These are phyloP conservation scores for Pseudogymnoascus sp. DNA, from an alignment of 2,329 filamentous ascomycete species.

Conservation along the genomic window DNA sequence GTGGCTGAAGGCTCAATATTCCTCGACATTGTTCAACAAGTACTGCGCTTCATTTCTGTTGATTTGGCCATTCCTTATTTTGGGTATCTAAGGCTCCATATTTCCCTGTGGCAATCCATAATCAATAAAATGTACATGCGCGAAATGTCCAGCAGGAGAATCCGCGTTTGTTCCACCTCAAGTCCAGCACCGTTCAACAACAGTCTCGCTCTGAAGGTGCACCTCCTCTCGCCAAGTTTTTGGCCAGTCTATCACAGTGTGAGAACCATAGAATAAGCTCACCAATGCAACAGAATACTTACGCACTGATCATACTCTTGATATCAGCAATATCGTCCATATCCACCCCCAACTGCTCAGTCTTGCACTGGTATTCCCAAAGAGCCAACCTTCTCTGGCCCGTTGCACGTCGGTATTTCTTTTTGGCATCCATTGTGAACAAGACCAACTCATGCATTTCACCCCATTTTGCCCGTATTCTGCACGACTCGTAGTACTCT, in stretches of 20 bases:
- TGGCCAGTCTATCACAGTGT: not conserved
- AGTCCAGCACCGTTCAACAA: too few relatives aligned
- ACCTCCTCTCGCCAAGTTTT: not conserved
- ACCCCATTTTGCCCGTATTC: not conserved
- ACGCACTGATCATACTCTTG: not conserved
- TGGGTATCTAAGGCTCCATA: not conserved
- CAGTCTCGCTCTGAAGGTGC: not conserved
- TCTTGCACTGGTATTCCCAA: constrained; percentile 2
- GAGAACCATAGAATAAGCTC: not conserved
- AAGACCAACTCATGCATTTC: not conserved
- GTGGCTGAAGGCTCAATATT: too few relatives aligned
- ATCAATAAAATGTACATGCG: not conserved
- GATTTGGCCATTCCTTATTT: not conserved
- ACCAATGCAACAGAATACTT: not conserved
- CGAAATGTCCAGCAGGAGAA: not conserved
- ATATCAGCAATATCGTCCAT: constrained; percentile 3
- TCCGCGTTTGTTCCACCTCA: not conserved
- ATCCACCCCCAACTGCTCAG: not conserved
- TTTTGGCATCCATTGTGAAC: not conserved
- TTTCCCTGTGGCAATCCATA: not conserved
- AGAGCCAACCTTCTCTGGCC: not conserved
- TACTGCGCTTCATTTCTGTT: not conserved
- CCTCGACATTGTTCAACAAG: too few relatives aligned
- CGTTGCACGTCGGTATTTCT: not conserved
- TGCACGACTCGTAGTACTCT: not conserved